Percentiles rank a stretch among this genome's conserved stretches.
Evolutionary conservation across 2,329 filamentous ascomycete species (phyloP).

Genomic region (Aspergillus sp.): DNA sequence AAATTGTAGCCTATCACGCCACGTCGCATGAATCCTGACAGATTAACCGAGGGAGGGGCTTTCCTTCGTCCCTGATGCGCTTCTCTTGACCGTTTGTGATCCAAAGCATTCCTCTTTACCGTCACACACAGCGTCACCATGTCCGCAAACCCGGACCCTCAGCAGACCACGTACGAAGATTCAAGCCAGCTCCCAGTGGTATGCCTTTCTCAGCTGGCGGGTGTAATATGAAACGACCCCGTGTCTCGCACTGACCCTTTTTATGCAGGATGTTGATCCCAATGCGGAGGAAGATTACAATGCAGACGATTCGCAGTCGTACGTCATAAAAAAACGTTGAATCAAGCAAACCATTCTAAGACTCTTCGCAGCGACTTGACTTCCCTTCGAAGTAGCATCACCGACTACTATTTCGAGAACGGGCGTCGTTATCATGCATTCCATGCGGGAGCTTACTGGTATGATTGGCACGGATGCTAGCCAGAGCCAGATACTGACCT

Average conservation of each 20-base stretch:
- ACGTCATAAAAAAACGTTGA: background rate
- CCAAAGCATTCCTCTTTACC: background rate
- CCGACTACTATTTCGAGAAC: constrained; percentile 30
- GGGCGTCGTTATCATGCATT: constrained; percentile 36
- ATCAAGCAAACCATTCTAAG: background rate
- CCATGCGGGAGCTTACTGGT: constrained; percentile 28
- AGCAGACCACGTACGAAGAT: background rate
- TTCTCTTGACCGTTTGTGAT: background rate
- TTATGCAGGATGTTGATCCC: background rate
- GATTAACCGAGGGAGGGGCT: background rate
- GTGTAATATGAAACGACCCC: no score
- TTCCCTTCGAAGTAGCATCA: constrained; percentile 16
- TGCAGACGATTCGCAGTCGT: background rate
- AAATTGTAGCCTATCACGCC: background rate
- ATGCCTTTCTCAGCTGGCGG: background rate
- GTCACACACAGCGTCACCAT: background rate
- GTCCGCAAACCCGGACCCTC: background rate
- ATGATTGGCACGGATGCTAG: background rate
- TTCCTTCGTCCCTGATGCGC: background rate
- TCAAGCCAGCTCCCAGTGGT: background rate
- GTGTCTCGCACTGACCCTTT: background rate
- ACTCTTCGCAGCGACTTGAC: background rate
- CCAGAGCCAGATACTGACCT: background rate
- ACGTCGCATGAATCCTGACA: background rate
- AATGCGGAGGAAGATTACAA: background rate